phyloP scores from a whole-genome alignment of 768 basidiomycete species.

The Macrolepiota albuminosa region DNA sequence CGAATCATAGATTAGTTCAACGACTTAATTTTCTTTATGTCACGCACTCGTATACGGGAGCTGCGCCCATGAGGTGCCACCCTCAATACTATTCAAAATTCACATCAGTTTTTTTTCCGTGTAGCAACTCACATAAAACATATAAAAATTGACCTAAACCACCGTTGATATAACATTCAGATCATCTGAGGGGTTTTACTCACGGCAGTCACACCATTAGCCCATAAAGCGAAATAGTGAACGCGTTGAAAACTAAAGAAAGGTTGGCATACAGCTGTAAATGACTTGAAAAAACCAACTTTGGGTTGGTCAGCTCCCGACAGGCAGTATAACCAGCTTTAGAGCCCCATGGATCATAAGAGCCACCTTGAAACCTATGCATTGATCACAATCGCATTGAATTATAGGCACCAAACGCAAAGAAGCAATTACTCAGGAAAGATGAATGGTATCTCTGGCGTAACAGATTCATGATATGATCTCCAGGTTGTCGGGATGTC shows the following conservation, averaged over 20 bases:
- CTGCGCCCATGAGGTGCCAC: slow-evolving; percentile 15
- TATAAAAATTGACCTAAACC: slow-evolving; percentile 12
- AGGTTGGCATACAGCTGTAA: background rate
- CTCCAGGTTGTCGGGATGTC: slow-evolving; percentile 15
- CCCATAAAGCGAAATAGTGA: slow-evolving; percentile 15
- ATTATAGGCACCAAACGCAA: background rate
- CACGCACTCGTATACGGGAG: slow-evolving; percentile 14
- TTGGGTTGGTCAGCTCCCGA: slow-evolving; percentile 13
- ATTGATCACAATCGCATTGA: background rate
- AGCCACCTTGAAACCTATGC: slow-evolving; percentile 14
- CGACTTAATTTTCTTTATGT: too few species aligned
- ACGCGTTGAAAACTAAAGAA: slow-evolving; percentile 13
- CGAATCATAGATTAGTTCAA: background rate
- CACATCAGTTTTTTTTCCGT: background rate
- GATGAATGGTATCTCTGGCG: slow-evolving; percentile 15
- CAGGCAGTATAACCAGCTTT: slow-evolving; percentile 10
- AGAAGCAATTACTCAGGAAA: slow-evolving; percentile 11
- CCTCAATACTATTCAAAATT: slow-evolving; percentile 1
- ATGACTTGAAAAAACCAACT: slow-evolving; percentile 1
- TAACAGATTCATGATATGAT: slow-evolving; percentile 14
- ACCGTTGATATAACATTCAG: background rate
- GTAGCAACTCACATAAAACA: slow-evolving; percentile 11
- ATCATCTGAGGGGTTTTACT: background rate
- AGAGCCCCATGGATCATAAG: slow-evolving; percentile 13
- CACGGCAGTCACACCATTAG: slow-evolving; percentile 16